These are phyloP conservation scores for Capsicum rhomboideum DNA, from an alignment of 257 asterid genomes.

Conservation along the genomic window DNA sequence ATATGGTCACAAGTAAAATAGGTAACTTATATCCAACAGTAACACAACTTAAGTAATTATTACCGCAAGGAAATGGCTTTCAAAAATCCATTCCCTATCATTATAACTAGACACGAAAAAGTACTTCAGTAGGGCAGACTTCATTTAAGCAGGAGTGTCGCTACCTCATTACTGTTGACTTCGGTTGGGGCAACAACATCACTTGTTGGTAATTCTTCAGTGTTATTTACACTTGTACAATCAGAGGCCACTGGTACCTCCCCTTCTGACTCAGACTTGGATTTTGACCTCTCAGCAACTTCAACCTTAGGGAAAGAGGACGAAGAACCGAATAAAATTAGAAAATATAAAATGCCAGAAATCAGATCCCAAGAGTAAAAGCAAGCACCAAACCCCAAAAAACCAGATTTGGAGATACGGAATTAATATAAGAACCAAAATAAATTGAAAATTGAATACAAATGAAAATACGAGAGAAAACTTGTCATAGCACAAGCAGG, in stretches of 20 bases:
- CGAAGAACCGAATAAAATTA: not conserved
- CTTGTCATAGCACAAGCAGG: slow-evolving; percentile 1
- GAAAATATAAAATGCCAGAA: not conserved
- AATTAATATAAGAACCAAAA: slow-evolving; percentile 7
- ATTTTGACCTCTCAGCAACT: slow-evolving; percentile 44
- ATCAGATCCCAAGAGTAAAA: not conserved
- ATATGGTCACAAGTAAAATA: not conserved
- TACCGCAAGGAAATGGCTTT: not conserved
- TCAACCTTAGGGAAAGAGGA: slow-evolving; percentile 36
- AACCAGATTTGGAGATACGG: not conserved
- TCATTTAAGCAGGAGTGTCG: slow-evolving; percentile 8
- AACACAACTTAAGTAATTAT: not conserved
- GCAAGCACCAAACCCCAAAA: not conserved
- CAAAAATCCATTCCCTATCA: not conserved
- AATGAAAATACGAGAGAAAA: not conserved
- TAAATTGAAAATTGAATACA: not conserved
- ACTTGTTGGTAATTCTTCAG: slow-evolving; percentile 21
- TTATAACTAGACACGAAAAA: not conserved
- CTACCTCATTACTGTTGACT: slow-evolving; percentile 30
- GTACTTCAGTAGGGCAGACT: not conserved
- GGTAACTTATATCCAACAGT: not conserved
- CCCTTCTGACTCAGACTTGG: slow-evolving; percentile 29
- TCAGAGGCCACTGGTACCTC: slow-evolving; percentile 28
- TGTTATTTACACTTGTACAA: slow-evolving; percentile 25
- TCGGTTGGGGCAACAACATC: slow-evolving; percentile 25